Evolutionary conservation across 176 grass and related monocot genomes (phyloP), one percentile per base, ranked within the genome.

Genomic region (Carex kokanica): DNA sequence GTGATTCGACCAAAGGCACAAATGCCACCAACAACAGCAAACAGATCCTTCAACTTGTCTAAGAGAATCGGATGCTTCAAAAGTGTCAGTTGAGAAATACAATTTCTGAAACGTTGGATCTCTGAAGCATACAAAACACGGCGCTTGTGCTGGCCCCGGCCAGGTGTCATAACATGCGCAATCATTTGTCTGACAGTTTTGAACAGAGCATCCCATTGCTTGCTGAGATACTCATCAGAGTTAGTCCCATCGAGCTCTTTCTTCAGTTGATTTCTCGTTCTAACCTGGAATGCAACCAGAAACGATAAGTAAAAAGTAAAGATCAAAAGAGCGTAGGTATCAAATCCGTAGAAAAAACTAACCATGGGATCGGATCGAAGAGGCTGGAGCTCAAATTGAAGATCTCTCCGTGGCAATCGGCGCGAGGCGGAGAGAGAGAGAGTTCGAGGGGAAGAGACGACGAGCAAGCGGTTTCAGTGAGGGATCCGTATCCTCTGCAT

Each of bases 401-500:
- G 56, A 59, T 58, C 55, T n/a, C 55, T 58, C 92, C 89, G 38
- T 0, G 16, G 25, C 25, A 38, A 70, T 1, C 65, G 31, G 13
- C 0, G 27, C 23, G 34, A 70, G 6, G 25, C 23, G 9, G 4
- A 70, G 13, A 18, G 29, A 72, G 1, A 72, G 17, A 36, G 45
- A 47, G 11, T 47, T 29, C 14, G 29, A 40, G 29, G 29, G 45
- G 45, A 10, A 47, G 45, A 40, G 29, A 72, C 5, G 41, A n/a
- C 25, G 29, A 72, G 1, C 13, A 2, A 23, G 31, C 3, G 18
- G 13, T 25, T 70, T 24, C n/a, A 41, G 12, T 17, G 45, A 47
- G 45, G 9, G 41, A n/a, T n/a, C n/a, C n/a, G n/a, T n/a, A n/a
- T n/a, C n/a, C n/a, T n/a, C n/a, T n/a, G n/a, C n/a, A n/a, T n/a